Evolutionary conservation across 2,329 filamentous ascomycete genomes (phyloP).

Genomic region (Talaromyces sp.): DNA sequence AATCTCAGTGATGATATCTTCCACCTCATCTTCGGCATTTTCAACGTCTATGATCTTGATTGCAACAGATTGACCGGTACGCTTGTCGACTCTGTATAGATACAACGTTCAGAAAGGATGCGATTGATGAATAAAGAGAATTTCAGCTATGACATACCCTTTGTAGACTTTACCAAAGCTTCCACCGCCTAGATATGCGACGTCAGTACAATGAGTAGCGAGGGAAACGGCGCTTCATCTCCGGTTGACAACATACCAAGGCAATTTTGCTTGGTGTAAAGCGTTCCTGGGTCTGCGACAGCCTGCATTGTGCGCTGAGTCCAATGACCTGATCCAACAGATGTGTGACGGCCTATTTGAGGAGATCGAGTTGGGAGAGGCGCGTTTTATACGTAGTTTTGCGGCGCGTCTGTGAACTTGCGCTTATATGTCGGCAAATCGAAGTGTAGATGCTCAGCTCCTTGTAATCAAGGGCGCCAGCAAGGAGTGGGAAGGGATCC

Average conservation of each 20-base stretch:
- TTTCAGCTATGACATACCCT: constrained; percentile 57
- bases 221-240: not conserved
- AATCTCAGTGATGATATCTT: constrained; percentile 99
- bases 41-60: constrained; percentile 99
- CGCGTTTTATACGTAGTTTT: not conserved
- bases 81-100: constrained; percentile 72
- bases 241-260: constrained; percentile 58
- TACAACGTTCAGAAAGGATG: constrained; percentile 5
- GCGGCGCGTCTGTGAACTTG: not conserved
- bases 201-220: not conserved
- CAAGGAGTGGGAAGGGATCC: constrained; percentile 14
- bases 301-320: constrained; percentile 41
- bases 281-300: constrained; percentile 74
- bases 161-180: constrained; percentile 99
- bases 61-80: constrained; percentile 86
- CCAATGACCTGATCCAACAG: not conserved
- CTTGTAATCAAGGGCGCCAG: constrained; percentile 19
- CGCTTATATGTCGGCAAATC: not conserved
- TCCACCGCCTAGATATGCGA: constrained; percentile 65
- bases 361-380: not conserved
- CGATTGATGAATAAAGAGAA: not conserved
- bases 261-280: constrained; percentile 91
- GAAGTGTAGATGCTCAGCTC: not conserved
- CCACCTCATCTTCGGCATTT: constrained; percentile 97
- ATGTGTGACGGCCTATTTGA: not conserved